Percentiles rank a stretch among this genome's conserved stretches.
Evolutionary conservation across 441 rosid species (phyloP).

Genomic region (Populus hybrid): DNA sequence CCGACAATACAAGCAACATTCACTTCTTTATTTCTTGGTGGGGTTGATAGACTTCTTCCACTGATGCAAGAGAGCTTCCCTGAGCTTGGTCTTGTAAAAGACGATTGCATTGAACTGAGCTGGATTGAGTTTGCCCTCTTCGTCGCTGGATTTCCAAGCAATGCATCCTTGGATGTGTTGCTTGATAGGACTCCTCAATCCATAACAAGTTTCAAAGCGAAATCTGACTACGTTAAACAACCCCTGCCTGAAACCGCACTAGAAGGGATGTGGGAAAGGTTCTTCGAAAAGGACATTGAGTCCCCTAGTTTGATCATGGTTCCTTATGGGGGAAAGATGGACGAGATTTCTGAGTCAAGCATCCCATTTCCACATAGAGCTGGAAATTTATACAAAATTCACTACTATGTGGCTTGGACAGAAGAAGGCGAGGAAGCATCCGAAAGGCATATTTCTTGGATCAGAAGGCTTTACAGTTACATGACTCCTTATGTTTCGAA

Average conservation of each 20-base stretch:
- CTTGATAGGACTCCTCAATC: constrained; percentile 12
- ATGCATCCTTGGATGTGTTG: constrained; percentile 25
- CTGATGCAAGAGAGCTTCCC: constrained; percentile 45
- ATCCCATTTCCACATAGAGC: constrained; percentile 51
- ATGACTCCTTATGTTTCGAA: constrained; percentile 18
- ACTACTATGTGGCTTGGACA: constrained; percentile 12
- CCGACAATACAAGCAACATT: constrained; percentile 32
- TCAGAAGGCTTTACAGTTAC: constrained; percentile 9
- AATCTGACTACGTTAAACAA: constrained; percentile 41
- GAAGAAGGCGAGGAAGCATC: constrained; percentile 9
- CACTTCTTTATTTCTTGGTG: constrained; percentile 47
- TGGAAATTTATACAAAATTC: constrained; percentile 25
- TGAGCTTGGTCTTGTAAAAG: constrained; percentile 33
- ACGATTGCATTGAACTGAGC: constrained; percentile 45
- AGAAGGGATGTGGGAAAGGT: constrained; percentile 25
- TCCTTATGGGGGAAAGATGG: constrained; percentile 56
- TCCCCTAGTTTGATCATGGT: constrained; percentile 23
- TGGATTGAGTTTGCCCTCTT: constrained; percentile 42
- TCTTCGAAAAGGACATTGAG: constrained; percentile 18
- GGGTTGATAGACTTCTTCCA: constrained; percentile 33
- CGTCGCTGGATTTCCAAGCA: constrained; percentile 24
- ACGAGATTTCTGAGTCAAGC: constrained; percentile 30
- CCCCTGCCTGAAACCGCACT: constrained; percentile 26
- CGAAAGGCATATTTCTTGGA: constrained; percentile 7
- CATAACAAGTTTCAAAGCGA: constrained; percentile 26